Evolutionary conservation across 2,329 filamentous ascomycete genomes (phyloP).

Genomic region (Talaromyces funiculosus): DNA sequence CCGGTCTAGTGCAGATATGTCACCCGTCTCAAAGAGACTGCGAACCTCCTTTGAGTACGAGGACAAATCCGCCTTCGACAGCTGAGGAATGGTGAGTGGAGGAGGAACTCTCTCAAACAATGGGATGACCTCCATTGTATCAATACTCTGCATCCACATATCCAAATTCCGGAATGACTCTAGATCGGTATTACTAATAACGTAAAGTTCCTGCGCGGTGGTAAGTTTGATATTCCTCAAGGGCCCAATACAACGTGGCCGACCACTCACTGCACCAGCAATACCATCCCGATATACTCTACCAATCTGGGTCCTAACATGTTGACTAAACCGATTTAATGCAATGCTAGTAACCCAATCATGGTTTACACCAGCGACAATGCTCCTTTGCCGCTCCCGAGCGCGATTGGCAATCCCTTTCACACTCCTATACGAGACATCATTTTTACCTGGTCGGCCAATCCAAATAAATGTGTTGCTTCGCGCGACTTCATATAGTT

Average conservation of each 20-base stretch:
- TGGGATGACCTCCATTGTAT: slow-evolving; percentile 34
- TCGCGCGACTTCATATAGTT: slow-evolving; percentile 33
- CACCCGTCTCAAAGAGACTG: no score
- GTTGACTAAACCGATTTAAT: slow-evolving; percentile 34
- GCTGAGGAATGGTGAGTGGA: slow-evolving; percentile 15
- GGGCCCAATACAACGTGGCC: not conserved
- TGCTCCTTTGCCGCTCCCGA: slow-evolving; percentile 22
- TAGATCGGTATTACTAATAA: slow-evolving; percentile 40
- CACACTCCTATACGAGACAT: slow-evolving; percentile 25
- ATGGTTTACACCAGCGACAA: slow-evolving; percentile 24
- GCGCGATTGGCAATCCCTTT: slow-evolving; percentile 21
- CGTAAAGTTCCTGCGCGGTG: slow-evolving; percentile 39
- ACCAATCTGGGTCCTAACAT: slow-evolving; percentile 35
- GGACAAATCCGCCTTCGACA: not conserved
- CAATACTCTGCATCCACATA: slow-evolving; percentile 37
- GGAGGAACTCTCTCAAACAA: slow-evolving; percentile 31
- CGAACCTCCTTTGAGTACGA: not conserved
- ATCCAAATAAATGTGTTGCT: slow-evolving; percentile 38
- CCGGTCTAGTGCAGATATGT: no score
- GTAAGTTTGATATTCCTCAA: not conserved
- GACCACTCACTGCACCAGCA: slow-evolving; percentile 30
- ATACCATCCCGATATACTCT: slow-evolving; percentile 34
- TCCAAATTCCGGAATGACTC: slow-evolving; percentile 34
- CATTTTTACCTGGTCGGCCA: slow-evolving; percentile 25
- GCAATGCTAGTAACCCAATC: slow-evolving; percentile 34